Evolutionary conservation across 768 basidiomycete genomes (phyloP).

Genomic region (Gloeopeniophorella convolvens): DNA sequence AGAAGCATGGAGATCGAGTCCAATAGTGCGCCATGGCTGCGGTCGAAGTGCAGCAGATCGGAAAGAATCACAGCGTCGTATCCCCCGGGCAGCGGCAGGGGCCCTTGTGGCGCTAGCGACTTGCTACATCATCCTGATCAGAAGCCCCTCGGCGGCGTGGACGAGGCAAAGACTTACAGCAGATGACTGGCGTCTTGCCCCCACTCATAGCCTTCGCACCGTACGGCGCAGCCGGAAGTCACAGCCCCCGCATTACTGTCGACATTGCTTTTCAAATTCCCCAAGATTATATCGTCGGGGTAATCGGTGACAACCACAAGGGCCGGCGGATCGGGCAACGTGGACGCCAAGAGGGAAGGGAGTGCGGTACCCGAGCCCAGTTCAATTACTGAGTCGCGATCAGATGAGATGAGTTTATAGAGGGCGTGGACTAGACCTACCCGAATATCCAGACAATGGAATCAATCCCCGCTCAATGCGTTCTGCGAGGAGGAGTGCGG

Average conservation of each 20-base stretch:
- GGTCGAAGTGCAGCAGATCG: conserved; percentile 65
- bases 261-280: conserved; percentile 50
- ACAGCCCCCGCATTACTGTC: conserved; percentile 39
- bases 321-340: conserved; percentile 37
- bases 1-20: conserved; percentile 46
- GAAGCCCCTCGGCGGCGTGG: conserved; percentile 11
- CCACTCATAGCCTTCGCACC: conserved; percentile 57
- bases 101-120: not conserved
- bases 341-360: conserved; percentile 55
- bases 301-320: conserved; percentile 63
- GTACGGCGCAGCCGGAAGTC: conserved; percentile 35
- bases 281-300: conserved; percentile 54
- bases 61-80: conserved; percentile 63
- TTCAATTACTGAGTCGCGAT: conserved; percentile 47
- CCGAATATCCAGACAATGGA: conserved; percentile 33
- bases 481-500: conserved; percentile 59
- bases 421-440: conserved; percentile 27
- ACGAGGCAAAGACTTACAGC: conserved; percentile 34
- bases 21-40: conserved; percentile 51
- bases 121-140: not conserved
- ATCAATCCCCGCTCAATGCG: conserved; percentile 52
- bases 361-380: conserved; percentile 64
- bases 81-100: conserved; percentile 14
- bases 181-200: conserved; percentile 42
- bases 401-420: not conserved